Conservation (phyloP, 148 eudicot genomes). For the Rheum nobile region DNA sequence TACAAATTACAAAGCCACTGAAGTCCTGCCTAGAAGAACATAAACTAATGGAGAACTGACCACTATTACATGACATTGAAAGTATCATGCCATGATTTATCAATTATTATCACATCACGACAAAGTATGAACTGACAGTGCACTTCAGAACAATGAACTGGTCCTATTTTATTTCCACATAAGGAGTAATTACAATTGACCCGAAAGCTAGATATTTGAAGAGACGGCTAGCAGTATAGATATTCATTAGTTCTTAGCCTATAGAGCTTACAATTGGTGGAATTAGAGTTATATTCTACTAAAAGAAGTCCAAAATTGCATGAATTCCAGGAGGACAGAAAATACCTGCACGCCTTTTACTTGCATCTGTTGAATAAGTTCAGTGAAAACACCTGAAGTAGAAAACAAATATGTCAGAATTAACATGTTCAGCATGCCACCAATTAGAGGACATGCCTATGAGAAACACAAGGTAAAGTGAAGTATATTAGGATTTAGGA, state of each 20-base stretch:
- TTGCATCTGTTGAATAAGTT: conserved; percentile 98
- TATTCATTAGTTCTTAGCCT: neutral
- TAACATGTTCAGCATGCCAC: neutral
- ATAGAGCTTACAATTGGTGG: neutral
- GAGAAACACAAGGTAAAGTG: neutral
- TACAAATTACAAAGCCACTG: neutral
- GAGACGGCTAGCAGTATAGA: neutral
- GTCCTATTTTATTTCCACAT: neutral
- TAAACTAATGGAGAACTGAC: neutral
- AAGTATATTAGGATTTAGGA: neutral
- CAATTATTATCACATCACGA: neutral
- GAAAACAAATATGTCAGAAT: conserved; percentile 1
- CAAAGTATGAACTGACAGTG: neutral
- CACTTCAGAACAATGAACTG: neutral
- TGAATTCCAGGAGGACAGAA: neutral
- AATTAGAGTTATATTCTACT: neutral
- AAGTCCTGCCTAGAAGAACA: neutral
- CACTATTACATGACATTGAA: neutral
- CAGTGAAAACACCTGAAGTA: conserved; percentile 89
- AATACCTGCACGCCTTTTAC: conserved; percentile 94
- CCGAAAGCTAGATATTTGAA: neutral
- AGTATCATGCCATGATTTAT: neutral
- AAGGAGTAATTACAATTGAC: neutral
- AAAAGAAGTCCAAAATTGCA: neutral
- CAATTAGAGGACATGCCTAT: neutral